Evolutionary conservation across 23 red algal genomes (phyloP), one percentile per base, ranked within the genome.

Genomic region (Porphyridium purpureum): DNA sequence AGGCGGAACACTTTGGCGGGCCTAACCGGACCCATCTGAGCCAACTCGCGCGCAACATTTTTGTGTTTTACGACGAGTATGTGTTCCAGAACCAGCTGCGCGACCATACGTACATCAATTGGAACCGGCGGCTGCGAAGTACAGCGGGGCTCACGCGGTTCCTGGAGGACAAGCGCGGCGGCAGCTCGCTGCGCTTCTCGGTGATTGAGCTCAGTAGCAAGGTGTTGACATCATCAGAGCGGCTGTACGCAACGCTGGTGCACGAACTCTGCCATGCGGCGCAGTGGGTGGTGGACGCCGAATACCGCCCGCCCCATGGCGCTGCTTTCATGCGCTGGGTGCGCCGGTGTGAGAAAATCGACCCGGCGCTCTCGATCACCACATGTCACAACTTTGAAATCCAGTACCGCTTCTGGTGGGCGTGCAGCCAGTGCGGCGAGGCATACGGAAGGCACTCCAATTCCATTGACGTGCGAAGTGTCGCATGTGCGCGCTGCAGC

Each of bases 191-290:
- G 41, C 29, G 84, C 32, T 29, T 14, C 17, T 72, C 73, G 2
- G 25, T 2, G 4, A 81, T 93, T 38, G 59, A 67, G 32, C 64
- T 93, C 29, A 73, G 64, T 27, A 55, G 35, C 4, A 93, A 80
- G 38, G 84, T 93, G 25, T 35, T 93, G n/a, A 74, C 80, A 63
- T 63, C 67, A 48, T 52, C 67, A n/a, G 56, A 14, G 4, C 27
- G 75, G 23, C 42, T 93, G 4, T 75, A 81, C 31, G 56, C 61
- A 4, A 93, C 84, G 0, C 52, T 93, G 4, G 72, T 64, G 3
- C 84, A 93, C 62, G 84, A 93, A 64, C 27, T 93, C 50, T 81
- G 74, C 41, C 84, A 93, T 46, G 84, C 84, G 1, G 84, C 60
- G 6, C 59, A 67, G 47, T 93, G 84, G 84, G 62, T 93, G 30